A percentile compares a stretch with the other conserved stretches of the same genome.
These are phyloP conservation scores for Panicum hallii DNA, from an alignment of 202 grass and related monocot genomes.

Conservation along the genomic window DNA sequence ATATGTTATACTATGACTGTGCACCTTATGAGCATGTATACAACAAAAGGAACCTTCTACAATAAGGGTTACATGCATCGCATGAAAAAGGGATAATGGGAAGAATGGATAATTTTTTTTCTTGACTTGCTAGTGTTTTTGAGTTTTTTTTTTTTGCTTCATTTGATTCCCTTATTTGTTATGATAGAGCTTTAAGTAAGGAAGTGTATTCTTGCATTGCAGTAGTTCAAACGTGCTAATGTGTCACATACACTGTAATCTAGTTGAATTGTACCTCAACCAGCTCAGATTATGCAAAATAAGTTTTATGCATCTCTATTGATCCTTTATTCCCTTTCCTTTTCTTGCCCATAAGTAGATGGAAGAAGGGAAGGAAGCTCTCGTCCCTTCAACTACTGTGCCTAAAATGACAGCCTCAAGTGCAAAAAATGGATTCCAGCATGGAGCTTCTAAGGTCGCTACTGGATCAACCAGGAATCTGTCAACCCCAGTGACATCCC, in stretches of 20 bases:
- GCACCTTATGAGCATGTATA: neutral
- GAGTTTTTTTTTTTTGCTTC: neutral
- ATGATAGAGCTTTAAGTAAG: neutral
- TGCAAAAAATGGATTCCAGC: conserved; percentile 26
- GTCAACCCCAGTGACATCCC: conserved; percentile 24
- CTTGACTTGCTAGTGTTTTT: neutral
- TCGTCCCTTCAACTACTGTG: conserved; percentile 38
- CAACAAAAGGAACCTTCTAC: neutral
- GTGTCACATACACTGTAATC: neutral
- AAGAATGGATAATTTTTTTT: neutral
- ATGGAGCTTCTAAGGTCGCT: conserved; percentile 47
- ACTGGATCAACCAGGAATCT: conserved; percentile 40
- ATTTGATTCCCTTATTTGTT: conserved; percentile 10
- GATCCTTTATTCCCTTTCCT: neutral
- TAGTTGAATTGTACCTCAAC: neutral
- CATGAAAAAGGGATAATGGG: neutral
- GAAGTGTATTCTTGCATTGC: neutral
- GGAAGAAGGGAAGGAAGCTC: conserved; percentile 64
- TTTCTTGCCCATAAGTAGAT: conserved; percentile 48
- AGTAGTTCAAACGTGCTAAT: neutral
- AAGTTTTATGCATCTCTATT: conserved; percentile 29
- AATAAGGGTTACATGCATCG: neutral
- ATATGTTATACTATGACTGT: neutral
- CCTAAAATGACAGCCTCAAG: conserved; percentile 42
- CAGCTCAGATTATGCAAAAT: neutral